Base-by-base conservation (phyloP, 306 rosid genomes). In the Quercus variabilis region DNA sequence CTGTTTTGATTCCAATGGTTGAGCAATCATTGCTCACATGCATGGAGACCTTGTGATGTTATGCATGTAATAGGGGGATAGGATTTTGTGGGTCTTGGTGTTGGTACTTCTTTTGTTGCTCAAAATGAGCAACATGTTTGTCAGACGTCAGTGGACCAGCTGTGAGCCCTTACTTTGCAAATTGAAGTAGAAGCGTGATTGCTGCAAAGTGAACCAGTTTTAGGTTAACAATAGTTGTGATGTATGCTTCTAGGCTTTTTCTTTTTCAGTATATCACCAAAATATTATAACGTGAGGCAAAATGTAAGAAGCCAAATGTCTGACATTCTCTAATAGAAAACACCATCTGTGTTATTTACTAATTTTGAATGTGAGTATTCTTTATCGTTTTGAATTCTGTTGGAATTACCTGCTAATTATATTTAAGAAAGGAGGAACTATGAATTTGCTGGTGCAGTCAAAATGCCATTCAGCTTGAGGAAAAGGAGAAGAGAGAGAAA, bases 401-500 rank as follows among this genome's bases (percentile, higher is more conserved):
- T 58, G 59, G 74, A 58, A 60, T 80, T 14, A 9, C 60, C 84
- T 83, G 26, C 41, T 33, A 67, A 74, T 59, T 41, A 71, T 60
- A 72, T 55, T 78, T 68, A 68, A 28, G 62, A 15, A 69, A 83
- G 80, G 43, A 60, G 19, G 20, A 51, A 30, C 51, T 74, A 38
- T 83, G 80, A 57, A 76, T 76, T 84, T 76, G 58, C 74, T 84
- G 86, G 51, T 74, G 76, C 87, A 96, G 99, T 83, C 90, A 91
- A 83, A 96, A 96, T 86, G 96, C 98, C 60, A 80, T 93, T 80
- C 82, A 55, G 74, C 91, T 96, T 60, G 99, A 91, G 79, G 97
- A 91, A 90, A 96, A 93, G 89, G 99, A 96, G 88, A 96, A 88
- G 87, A 85, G 81, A 82, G 99, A 96, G 83, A 96, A 96, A 71